Evolutionary conservation across 192 early-diverging fungal species (phyloP), one percentile per base, ranked within the genome.

Genomic region (Coemansia sp.): DNA sequence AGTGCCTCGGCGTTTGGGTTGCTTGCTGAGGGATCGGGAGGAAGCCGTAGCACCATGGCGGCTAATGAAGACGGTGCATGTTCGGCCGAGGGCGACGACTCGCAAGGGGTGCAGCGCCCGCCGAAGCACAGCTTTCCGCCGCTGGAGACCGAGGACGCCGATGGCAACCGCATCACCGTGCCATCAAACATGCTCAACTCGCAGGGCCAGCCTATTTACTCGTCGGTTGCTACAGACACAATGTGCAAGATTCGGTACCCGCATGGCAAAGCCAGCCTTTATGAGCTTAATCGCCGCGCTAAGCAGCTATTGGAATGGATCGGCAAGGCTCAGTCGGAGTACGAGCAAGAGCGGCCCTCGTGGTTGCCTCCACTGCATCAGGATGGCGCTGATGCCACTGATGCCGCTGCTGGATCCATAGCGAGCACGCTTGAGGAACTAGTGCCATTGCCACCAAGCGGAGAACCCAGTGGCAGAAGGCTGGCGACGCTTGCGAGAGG

Each of bases 261-360:
- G 58, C 74, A 76, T 45, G 39, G 50, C 58, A 53, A 40, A 36
- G 59, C 79, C 50, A 73, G 67, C 39, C 26, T 82, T 24, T 24
- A 60, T 14, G 79, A 82, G 48, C 74, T 82, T 8, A 67, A 34
- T 43, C 70, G 79, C 10, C 73, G 79, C 31, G 79, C 79, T 0
- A 82, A 82, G 74, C 74, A 82, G 74, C 57, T 82, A 43, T 67
- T 82, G 13, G 79, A 82, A 43, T 82, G 79, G 79, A 67, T 82
- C 63, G 79, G 79, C 38, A 82, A 76, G 46, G 70, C 71, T 3
- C 79, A 82, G 46, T 57, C 74, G 6, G 79, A 82, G 60, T 82
- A 76, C 28, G 74, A 76, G 53, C 79, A 70, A n/a, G 79, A 82
- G 64, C 66, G 67, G 13, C 20, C 42, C n/a, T 14, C 60, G 5